Percentiles rank a stretch among this genome's conserved stretches.
Conservation (phyloP, 306 rosid species). For the Ochetophila trinervis region DNA sequence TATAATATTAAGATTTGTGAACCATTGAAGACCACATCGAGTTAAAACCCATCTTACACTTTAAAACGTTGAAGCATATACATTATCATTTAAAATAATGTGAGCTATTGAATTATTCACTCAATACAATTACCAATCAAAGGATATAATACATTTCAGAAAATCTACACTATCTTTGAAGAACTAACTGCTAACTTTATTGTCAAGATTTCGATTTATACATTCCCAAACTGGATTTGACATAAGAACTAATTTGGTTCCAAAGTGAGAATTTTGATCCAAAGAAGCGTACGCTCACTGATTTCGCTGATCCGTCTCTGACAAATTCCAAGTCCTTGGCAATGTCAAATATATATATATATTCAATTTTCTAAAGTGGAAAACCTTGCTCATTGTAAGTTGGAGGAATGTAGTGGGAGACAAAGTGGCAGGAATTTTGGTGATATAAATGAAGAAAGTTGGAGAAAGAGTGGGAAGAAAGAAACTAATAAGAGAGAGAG, state of each 20-base stretch:
- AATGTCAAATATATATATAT: no score
- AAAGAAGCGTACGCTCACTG: constrained; percentile 51
- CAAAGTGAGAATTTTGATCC: constrained; percentile 51
- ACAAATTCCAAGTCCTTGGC: constrained; percentile 61
- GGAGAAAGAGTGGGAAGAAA: no score
- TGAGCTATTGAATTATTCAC: neutral
- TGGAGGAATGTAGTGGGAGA: no score
- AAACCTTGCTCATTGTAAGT: no score
- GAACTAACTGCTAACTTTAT: neutral
- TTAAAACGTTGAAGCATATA: neutral
- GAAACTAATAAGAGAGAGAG: no score
- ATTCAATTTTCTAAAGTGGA: no score
- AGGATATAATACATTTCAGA: constrained; percentile 12
- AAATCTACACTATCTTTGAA: constrained; percentile 1
- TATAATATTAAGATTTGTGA: no score
- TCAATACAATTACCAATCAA: neutral
- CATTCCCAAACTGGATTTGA: constrained; percentile 35
- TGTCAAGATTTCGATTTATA: constrained; percentile 33
- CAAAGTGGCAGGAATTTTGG: no score
- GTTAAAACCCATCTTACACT: no score
- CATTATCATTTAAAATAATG: neutral
- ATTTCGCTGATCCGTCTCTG: constrained; percentile 63
- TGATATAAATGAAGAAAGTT: no score
- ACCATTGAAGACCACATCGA: no score
- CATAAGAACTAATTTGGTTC: constrained; percentile 49